Conservation (phyloP, 2,329 filamentous ascomycete species). For the Colletotrichum plurivorum region DNA sequence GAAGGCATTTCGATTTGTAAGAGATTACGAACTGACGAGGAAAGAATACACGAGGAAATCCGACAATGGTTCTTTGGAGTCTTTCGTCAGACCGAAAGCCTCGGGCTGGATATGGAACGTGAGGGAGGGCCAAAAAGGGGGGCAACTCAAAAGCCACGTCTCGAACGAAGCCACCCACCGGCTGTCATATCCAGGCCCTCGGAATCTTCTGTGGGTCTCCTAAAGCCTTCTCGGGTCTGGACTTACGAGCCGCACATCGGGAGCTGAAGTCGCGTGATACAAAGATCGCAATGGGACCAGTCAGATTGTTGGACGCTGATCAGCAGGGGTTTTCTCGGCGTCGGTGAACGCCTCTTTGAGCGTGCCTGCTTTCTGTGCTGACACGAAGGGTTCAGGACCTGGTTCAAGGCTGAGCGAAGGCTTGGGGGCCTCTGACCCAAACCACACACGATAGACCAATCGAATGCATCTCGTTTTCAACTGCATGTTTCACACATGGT, state of each 20-base stretch:
- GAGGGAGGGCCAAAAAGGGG: background rate
- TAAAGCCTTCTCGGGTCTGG: constrained; percentile 10
- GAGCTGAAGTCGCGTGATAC: constrained; percentile 14
- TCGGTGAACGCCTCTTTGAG: background rate
- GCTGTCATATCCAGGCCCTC: constrained; percentile 16
- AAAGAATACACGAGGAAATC: constrained; percentile 13
- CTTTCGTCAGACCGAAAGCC: background rate
- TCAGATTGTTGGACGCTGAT: background rate
- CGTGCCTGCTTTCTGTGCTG: background rate
- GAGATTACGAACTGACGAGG: background rate
- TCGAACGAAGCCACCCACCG: background rate
- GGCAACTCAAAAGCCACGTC: background rate
- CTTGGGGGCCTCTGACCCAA: constrained; percentile 6
- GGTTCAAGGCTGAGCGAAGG: constrained; percentile 16
- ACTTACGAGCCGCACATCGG: background rate
- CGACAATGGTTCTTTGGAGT: constrained; percentile 5
- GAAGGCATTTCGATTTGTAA: too few relatives aligned
- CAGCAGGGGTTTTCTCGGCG: background rate
- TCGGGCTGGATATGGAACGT: too few relatives aligned
- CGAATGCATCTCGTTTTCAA: background rate
- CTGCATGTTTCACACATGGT: constrained; percentile 26
- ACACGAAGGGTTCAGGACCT: background rate
- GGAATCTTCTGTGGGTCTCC: background rate
- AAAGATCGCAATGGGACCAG: background rate
- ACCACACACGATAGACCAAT: constrained; percentile 22